Base-by-base conservation (phyloP, 352 stramenopile species). In the Phytophthora litchii region DNA sequence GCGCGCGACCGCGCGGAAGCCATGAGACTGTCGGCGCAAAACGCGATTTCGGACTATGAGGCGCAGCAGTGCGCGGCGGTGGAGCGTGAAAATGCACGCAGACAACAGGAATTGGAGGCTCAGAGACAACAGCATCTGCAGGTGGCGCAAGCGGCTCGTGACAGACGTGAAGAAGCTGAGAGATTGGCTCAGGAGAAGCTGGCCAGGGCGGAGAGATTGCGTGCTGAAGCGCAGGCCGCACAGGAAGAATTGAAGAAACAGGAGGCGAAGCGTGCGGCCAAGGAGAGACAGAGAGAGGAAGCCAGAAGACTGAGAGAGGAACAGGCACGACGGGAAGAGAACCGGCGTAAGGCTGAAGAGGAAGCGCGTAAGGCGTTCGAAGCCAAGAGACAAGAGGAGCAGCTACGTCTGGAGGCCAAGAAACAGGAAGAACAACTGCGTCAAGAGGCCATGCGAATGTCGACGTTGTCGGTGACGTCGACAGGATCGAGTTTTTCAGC, bases 1-100 rank as follows among this genome's bases (percentile, higher is more conserved):
- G 83, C 85, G 1, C 79, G 83, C 16, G 85, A 91, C 32, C 74
- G 80, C 11, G 82, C 82, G 1, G 82, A 94, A 20, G 70, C 80
- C 4, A 82, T 86, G 60, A 64, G 76, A 3, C 51, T 76, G 11
- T 87, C 78, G n/a, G 83, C 83, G 12, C 64, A 86, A 59, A 74
- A 54, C 17, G 83, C 80, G 8, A 77, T 92, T 43, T 64, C 60
- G 19, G 80, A 92, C 41, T 89, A 80, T 23, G 83, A 92, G 37
- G 62, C 55, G 14, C 80, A 92, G 63, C 83, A 90, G 54, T 71
- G 74, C 19, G 66, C 74, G n/a, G 67, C 72, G 3, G 54, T 74
- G 21, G 83, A 92, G 60, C 74, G 78, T 9, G 83, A 89, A 37
- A 83, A 86, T 31, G 58, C 60, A n/a, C 74, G 80, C 23, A 78